phyloP scores from a whole-genome alignment of 2,329 filamentous ascomycete genomes.

The Thielaviopsis euricoi region DNA sequence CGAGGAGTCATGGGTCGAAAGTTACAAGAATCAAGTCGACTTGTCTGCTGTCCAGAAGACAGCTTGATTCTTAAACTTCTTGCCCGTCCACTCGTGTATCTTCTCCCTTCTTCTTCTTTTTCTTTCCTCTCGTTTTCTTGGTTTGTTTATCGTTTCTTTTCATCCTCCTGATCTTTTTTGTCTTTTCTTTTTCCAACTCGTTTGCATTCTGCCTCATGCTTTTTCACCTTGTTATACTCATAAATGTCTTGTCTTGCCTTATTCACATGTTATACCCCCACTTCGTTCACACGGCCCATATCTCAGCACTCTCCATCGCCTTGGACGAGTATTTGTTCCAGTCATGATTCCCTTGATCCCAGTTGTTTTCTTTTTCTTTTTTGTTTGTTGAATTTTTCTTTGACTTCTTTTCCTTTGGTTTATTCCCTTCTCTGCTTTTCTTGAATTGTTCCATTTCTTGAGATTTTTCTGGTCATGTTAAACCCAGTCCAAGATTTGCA shows the following conservation, averaged over 20 bases:
- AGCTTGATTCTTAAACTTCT: slow-evolving; percentile 2
- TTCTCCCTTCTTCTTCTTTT: neutral
- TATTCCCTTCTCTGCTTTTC: too few species aligned
- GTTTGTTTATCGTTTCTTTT: neutral
- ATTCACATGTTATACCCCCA: slow-evolving; percentile 8
- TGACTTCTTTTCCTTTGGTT: neutral
- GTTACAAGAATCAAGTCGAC: slow-evolving; percentile 17
- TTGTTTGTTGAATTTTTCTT: neutral
- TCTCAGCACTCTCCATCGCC: neutral
- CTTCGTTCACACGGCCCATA: neutral
- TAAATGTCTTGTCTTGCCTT: neutral
- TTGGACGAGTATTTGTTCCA: neutral
- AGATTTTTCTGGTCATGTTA: too few species aligned
- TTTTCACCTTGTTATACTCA: neutral
- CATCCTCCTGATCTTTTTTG: slow-evolving; percentile 5
- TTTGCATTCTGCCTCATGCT: neutral
- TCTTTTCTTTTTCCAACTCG: slow-evolving; percentile 8
- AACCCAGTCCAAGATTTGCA: too few species aligned
- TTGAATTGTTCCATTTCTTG: too few species aligned
- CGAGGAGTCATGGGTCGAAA: slow-evolving; percentile 30
- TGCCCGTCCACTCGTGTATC: too few species aligned
- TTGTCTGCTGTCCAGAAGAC: slow-evolving; percentile 7
- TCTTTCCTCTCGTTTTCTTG: neutral
- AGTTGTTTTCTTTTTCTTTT: neutral
- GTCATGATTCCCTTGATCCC: neutral